These are phyloP conservation scores for Rauvolfia tetraphylla DNA, from an alignment of 257 asterid species.

Conservation along the genomic window DNA sequence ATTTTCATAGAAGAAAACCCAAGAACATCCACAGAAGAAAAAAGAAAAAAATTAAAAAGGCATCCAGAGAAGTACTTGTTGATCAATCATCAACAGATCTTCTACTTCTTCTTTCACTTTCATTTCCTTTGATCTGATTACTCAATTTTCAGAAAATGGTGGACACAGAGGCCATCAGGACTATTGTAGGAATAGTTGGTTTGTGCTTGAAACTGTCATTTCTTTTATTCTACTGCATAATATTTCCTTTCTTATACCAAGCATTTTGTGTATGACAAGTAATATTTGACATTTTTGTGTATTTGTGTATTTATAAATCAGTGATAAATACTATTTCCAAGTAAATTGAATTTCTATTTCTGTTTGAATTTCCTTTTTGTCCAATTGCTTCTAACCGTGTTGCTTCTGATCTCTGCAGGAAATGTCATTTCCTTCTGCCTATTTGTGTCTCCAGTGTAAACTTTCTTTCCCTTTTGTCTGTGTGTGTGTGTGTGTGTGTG, in stretches of 20 bases:
- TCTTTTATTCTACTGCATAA: background rate
- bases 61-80: background rate
- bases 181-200: slow-evolving; percentile 1
- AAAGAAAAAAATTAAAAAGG: too few species aligned
- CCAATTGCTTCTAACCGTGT: background rate
- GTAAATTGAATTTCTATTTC: background rate
- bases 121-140: background rate
- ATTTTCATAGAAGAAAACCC: background rate
- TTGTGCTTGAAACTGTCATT: background rate
- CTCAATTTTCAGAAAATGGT: background rate
- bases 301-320: background rate
- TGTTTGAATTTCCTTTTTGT: background rate
- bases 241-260: background rate
- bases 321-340: too few species aligned
- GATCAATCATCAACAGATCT: too few species aligned
- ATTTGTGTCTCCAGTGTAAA: slow-evolving; percentile 6
- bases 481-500: too few species aligned
- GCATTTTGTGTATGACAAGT: too few species aligned
- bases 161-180: background rate
- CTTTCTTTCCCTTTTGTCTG: background rate
- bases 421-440: slow-evolving; percentile 11
- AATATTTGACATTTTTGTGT: background rate
- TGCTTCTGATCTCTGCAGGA: background rate
- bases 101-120: background rate
- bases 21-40: background rate